Percentiles rank a stretch among this genome's conserved stretches.
phyloP scores from a whole-genome alignment of 2,329 filamentous ascomycete species.

The Botrytis fabae region DNA sequence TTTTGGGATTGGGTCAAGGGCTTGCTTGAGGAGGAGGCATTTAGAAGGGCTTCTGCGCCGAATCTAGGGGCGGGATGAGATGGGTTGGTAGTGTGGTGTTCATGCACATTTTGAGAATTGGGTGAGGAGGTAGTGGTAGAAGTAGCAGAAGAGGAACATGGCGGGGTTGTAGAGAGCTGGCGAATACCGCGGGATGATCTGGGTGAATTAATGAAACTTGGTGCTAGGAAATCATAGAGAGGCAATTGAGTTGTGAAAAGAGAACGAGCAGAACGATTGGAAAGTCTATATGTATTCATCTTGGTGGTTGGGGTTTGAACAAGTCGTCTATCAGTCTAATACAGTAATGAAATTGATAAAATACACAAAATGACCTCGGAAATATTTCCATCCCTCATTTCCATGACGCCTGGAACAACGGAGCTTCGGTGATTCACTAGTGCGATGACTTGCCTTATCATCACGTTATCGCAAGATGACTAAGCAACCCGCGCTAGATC shows the following conservation, averaged over 20 bases:
- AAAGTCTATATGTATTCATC: constrained; percentile 18
- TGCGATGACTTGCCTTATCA: not conserved
- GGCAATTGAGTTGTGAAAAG: constrained; percentile 28
- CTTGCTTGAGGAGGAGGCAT: constrained; percentile 27
- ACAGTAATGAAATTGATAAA: not conserved
- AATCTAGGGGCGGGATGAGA: not conserved
- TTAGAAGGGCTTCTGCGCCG: constrained; percentile 7
- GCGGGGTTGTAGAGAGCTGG: constrained; percentile 32
- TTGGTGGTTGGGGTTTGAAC: not conserved
- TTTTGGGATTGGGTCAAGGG: constrained; percentile 69
- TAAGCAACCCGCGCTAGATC: not conserved
- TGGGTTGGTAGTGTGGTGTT: constrained; percentile 7
- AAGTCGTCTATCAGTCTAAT: constrained; percentile 7
- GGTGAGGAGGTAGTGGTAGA: not conserved
- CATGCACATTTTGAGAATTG: not conserved
- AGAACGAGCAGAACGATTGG: constrained; percentile 24
- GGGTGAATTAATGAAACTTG: constrained; percentile 38
- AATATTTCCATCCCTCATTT: constrained; percentile 5
- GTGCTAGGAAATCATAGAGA: constrained; percentile 45
- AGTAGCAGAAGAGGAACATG: not conserved
- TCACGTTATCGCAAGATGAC: constrained; percentile 7
- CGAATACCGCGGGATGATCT: constrained; percentile 28
- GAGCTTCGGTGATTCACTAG: constrained; percentile 8
- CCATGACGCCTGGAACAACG: constrained; percentile 11
- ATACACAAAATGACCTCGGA: not conserved